phyloP scores from a whole-genome alignment of 495 filamentous ascomycete genomes.

The Penicillium lividum region DNA sequence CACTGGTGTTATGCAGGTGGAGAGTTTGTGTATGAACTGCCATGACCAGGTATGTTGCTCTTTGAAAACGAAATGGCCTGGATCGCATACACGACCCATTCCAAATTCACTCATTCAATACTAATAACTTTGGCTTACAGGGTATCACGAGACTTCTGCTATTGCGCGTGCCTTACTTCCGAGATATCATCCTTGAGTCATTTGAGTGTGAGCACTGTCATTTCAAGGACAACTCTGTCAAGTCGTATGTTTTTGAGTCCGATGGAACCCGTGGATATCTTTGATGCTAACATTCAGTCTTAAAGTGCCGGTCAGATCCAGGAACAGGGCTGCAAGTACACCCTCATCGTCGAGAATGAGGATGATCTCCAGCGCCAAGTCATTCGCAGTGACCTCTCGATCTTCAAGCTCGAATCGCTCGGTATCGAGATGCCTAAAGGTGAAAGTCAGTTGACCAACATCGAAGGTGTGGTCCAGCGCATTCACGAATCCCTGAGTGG shows the following conservation, averaged over 20 bases:
- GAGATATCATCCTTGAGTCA: conserved; percentile 94
- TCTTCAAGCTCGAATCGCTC: conserved; percentile 77
- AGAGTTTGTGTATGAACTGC: conserved; percentile 84
- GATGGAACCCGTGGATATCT: not conserved
- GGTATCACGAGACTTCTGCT: conserved; percentile 84
- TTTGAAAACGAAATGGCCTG: too few species aligned
- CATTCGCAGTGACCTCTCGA: conserved; percentile 84
- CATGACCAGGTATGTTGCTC: conserved; percentile 70
- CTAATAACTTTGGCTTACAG: conserved; percentile 37
- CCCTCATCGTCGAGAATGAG: conserved; percentile 66
- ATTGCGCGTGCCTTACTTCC: conserved; percentile 92
- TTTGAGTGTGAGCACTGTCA: conserved; percentile 89
- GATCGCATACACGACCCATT: not conserved
- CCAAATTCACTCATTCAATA: not conserved
- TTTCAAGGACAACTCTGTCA: conserved; percentile 87
- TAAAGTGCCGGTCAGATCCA: conserved; percentile 64
- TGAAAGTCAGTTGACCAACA: conserved; percentile 83
- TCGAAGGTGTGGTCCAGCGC: conserved; percentile 80
- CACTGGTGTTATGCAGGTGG: conserved; percentile 48
- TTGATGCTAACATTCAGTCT: not conserved
- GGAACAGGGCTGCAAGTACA: conserved; percentile 78
- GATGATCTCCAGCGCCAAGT: conserved; percentile 82
- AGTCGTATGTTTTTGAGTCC: conserved; percentile 45
- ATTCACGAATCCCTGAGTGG: conserved; percentile 73
- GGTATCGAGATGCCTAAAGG: conserved; percentile 91